These are phyloP conservation scores for Articulospora tetracladia DNA, from an alignment of 495 filamentous ascomycete species.

Conservation along the genomic window DNA sequence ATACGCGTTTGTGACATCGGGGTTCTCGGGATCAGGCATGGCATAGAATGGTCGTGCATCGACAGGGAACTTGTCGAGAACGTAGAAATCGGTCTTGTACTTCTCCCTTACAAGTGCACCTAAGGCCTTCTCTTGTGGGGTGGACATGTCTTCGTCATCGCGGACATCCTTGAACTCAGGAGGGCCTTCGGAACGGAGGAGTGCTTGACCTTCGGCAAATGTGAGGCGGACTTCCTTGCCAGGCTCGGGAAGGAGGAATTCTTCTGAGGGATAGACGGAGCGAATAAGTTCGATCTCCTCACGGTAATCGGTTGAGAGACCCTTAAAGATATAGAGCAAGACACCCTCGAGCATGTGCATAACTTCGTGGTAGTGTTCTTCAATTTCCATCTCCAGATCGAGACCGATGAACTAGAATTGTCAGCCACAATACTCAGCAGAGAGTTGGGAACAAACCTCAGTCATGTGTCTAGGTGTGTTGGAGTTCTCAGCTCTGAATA, in stretches of 20 bases:
- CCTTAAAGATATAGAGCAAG: slow-evolving; percentile 83
- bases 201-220: slow-evolving; percentile 78
- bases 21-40: slow-evolving; percentile 66
- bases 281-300: slow-evolving; percentile 68
- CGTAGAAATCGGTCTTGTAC: slow-evolving; percentile 87
- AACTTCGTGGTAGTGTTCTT: slow-evolving; percentile 85
- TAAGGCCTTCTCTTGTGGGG: slow-evolving; percentile 85
- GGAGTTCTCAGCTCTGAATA: slow-evolving; percentile 95
- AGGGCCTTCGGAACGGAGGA: slow-evolving; percentile 77
- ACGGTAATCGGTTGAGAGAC: slow-evolving; percentile 63
- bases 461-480: slow-evolving; percentile 97
- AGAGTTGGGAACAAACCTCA: slow-evolving; percentile 42
- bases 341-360: slow-evolving; percentile 75
- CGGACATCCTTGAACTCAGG: slow-evolving; percentile 61
- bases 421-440: background rate
- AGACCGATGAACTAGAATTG: slow-evolving; percentile 78
- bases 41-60: slow-evolving; percentile 86
- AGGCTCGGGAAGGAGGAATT: slow-evolving; percentile 47
- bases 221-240: slow-evolving; percentile 79
- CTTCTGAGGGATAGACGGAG: slow-evolving; percentile 54
- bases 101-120: slow-evolving; percentile 79
- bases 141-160: slow-evolving; percentile 77
- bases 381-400: slow-evolving; percentile 96
- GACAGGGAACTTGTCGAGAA: slow-evolving; percentile 88
- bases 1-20: slow-evolving; percentile 75